Evolutionary conservation across 257 asterid species (phyloP).

Genomic region (Scutellaria galericulata): DNA sequence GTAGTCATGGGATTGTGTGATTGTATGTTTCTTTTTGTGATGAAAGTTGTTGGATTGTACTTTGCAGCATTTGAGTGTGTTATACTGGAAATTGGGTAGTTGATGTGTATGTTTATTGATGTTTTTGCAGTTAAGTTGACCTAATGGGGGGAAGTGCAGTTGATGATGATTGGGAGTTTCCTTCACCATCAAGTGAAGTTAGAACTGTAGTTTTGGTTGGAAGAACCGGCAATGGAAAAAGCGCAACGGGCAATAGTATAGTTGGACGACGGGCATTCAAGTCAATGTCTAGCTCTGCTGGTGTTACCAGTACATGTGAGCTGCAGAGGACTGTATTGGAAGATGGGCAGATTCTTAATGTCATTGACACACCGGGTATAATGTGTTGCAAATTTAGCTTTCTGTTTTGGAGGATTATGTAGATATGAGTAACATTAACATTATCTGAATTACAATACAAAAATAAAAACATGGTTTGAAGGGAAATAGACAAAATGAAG

Average conservation of each 20-base stretch:
- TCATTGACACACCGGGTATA: slow-evolving; percentile 76
- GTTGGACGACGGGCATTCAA: slow-evolving; percentile 64
- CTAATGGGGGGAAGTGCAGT: slow-evolving; percentile 76
- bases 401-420: not conserved
- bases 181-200: slow-evolving; percentile 50
- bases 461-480: not conserved
- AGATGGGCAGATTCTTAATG: slow-evolving; percentile 67
- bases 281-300: slow-evolving; percentile 77
- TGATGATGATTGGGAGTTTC: slow-evolving; percentile 85
- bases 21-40: not conserved
- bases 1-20: slow-evolving; percentile 2
- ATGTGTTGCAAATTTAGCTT: not conserved
- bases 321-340: slow-evolving; percentile 55
- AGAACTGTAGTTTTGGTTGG: slow-evolving; percentile 83
- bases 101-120: slow-evolving; percentile 8
- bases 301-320: slow-evolving; percentile 88
- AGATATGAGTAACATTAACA: not conserved
- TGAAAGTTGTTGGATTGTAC: not conserved
- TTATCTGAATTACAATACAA: not conserved
- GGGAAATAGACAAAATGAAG: not conserved
- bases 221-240: slow-evolving; percentile 90
- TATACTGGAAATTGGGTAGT: not conserved
- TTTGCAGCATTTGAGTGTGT: not conserved
- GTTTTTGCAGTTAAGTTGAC: slow-evolving; percentile 31
- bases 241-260: slow-evolving; percentile 93